Conservation (phyloP, 2,329 filamentous ascomycete genomes). For the Botrytis galanthina region DNA sequence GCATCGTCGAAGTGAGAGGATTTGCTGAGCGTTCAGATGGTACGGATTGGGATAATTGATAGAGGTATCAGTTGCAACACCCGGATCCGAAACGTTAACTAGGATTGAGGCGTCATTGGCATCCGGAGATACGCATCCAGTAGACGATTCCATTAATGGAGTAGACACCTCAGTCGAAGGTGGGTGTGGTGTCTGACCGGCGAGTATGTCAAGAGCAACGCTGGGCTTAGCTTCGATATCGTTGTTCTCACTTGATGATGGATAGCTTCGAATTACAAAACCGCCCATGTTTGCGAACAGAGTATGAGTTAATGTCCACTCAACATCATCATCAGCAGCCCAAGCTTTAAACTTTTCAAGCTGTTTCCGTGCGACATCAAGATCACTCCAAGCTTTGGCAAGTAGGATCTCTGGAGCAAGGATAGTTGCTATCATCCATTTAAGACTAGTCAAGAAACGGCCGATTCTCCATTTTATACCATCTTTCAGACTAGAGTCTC, state of each 20-base stretch:
- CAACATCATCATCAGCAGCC: constrained; percentile 17
- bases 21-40: constrained; percentile 4
- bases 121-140: background rate
- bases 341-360: constrained; percentile 10
- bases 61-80: background rate
- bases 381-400: constrained; percentile 16
- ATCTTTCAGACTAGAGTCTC: background rate
- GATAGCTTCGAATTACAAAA: constrained; percentile 19
- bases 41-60: constrained; percentile 2
- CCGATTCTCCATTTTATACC: constrained; percentile 11
- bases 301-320: constrained; percentile 25
- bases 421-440: constrained; percentile 23
- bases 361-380: constrained; percentile 11
- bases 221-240: constrained; percentile 5
- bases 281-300: constrained; percentile 29
- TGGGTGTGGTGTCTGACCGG: background rate
- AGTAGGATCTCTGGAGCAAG: constrained; percentile 23
- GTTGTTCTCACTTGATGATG: background rate
- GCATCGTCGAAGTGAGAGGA: constrained; percentile 15
- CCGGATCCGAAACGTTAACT: background rate
- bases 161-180: background rate
- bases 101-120: background rate
- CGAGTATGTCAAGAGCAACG: background rate
- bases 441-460: constrained; percentile 7
- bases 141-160: background rate